Evolutionary conservation across 2,329 filamentous ascomycete genomes (phyloP).

Genomic region (Fusarium mangiferae): DNA sequence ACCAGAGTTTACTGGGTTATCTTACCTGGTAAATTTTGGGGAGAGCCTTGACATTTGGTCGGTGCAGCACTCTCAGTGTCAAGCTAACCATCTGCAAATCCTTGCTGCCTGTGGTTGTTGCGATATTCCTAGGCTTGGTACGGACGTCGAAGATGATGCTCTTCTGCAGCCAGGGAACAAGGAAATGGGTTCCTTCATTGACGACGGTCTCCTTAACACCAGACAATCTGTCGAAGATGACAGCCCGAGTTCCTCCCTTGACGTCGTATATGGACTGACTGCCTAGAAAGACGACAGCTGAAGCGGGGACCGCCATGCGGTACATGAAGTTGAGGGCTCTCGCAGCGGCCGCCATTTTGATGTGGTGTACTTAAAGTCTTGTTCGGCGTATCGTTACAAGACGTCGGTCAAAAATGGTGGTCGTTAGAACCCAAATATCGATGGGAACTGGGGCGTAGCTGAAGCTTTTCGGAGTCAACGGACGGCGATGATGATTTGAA

Average conservation of each 20-base stretch:
- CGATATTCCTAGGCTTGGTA: constrained; percentile 96
- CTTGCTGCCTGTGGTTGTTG: constrained; percentile 97
- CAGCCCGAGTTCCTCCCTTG: constrained; percentile 90
- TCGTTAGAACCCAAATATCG: constrained; percentile 6
- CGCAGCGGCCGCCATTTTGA: constrained; percentile 64
- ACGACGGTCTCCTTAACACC: constrained; percentile 94
- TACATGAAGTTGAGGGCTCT: constrained; percentile 71
- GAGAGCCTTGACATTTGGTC: constrained; percentile 90
- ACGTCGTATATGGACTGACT: constrained; percentile 95
- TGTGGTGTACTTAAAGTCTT: background rate
- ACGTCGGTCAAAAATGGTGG: constrained; percentile 2
- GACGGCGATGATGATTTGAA: constrained; percentile 43
- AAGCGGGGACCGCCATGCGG: constrained; percentile 77
- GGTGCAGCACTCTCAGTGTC: constrained; percentile 93
- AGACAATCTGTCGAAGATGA: constrained; percentile 94
- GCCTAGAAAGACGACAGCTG: constrained; percentile 72
- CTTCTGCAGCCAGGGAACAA: constrained; percentile 94
- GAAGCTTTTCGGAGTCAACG: constrained; percentile 43
- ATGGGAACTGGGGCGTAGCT: constrained; percentile 26
- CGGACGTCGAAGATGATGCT: constrained; percentile 96
- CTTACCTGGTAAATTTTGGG: constrained; percentile 98
- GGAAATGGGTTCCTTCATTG: constrained; percentile 96
- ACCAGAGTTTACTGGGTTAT: background rate
- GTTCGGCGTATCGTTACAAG: background rate
- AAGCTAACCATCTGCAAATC: constrained; percentile 99